Percentiles rank a stretch among this genome's conserved stretches.
Conservation (phyloP, 768 basidiomycete species). For the Boletales sp. region DNA sequence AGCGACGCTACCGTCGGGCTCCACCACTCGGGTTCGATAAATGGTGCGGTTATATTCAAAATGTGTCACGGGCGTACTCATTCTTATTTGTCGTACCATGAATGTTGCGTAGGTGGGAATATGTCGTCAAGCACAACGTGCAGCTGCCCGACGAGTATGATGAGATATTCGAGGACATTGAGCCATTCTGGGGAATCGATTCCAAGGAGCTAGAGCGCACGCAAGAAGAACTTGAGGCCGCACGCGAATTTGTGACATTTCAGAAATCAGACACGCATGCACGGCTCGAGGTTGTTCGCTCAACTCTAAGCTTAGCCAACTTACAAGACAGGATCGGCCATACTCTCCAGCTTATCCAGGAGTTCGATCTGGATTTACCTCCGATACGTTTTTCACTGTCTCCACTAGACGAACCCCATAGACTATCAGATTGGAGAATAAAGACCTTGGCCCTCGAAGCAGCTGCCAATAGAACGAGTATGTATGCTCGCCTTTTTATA, state of each 20-base stretch:
- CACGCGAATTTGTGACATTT: slow-evolving; percentile 16
- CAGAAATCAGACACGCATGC: slow-evolving; percentile 13
- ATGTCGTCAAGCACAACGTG: slow-evolving; percentile 36
- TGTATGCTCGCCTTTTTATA: not conserved
- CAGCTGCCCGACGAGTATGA: slow-evolving; percentile 47
- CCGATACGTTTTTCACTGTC: slow-evolving; percentile 30
- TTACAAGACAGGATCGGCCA: slow-evolving; percentile 4
- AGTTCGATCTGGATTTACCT: slow-evolving; percentile 28
- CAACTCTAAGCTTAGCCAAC: slow-evolving; percentile 2
- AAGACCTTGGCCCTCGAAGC: slow-evolving; percentile 24
- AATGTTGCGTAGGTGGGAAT: slow-evolving; percentile 38
- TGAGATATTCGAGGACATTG: slow-evolving; percentile 37
- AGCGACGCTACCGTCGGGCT: slow-evolving; percentile 28
- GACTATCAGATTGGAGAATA: slow-evolving; percentile 25
- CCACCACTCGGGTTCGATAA: slow-evolving; percentile 43
- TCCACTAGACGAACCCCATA: slow-evolving; percentile 27
- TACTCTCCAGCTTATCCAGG: slow-evolving; percentile 23
- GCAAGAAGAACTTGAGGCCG: slow-evolving; percentile 20
- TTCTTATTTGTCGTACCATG: no score
- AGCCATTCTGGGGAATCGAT: slow-evolving; percentile 36
- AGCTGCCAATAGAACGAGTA: slow-evolving; percentile 26
- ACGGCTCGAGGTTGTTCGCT: slow-evolving; percentile 13
- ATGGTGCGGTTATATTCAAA: slow-evolving; percentile 28
- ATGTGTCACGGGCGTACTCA: no score
- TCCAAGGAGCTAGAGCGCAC: slow-evolving; percentile 22